Evolutionary conservation across 345 rosid genomes (phyloP).

Genomic region (Syzygium grande): DNA sequence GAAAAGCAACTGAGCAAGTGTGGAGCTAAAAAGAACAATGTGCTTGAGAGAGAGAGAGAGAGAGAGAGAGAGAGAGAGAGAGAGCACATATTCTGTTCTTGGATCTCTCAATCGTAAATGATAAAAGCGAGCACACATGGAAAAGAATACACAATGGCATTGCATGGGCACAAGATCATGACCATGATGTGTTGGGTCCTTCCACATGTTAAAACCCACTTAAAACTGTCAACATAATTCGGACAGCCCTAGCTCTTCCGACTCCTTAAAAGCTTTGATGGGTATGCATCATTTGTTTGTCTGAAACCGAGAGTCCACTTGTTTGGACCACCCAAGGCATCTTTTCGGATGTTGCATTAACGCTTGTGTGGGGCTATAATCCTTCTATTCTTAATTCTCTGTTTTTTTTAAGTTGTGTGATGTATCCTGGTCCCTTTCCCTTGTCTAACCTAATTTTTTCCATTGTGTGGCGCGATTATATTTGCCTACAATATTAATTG

Average conservation of each 20-base stretch:
- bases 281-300: conserved; percentile 28
- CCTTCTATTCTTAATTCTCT: background rate
- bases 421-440: background rate
- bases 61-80: background rate
- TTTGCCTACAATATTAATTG: background rate
- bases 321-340: conserved; percentile 46
- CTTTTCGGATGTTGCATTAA: conserved; percentile 37
- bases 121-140: background rate
- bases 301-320: conserved; percentile 8
- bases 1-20: background rate
- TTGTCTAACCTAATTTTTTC: background rate
- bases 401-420: background rate
- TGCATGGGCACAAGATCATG: background rate
- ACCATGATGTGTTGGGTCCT: background rate
- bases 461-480: background rate
- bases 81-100: background rate
- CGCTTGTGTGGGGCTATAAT: conserved; percentile 13
- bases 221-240: background rate
- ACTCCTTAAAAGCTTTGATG: conserved; percentile 23
- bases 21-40: background rate
- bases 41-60: background rate
- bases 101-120: background rate
- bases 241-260: background rate
- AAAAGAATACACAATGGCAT: background rate
- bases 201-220: background rate